Base-by-base conservation (phyloP, 2,329 filamentous ascomycete genomes). In the Nectriaceae sp. region DNA sequence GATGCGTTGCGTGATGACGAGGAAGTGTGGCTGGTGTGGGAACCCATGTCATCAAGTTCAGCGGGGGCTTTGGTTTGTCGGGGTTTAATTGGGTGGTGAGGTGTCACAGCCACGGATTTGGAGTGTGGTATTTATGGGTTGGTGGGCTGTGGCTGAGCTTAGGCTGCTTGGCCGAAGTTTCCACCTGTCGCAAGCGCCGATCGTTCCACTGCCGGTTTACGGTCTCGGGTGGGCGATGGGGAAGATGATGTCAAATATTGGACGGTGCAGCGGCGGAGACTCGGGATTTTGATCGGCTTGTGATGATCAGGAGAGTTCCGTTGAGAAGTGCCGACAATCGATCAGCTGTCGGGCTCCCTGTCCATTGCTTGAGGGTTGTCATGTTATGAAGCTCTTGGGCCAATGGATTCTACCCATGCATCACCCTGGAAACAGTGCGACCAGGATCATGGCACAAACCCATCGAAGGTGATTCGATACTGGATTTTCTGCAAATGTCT, bases 1-100 rank as follows among this genome's bases (percentile, higher is more conserved):
- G 29, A 35, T 24, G 45, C 37, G 44, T 35, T 46, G 44, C 6
- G 24, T 48, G 50, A 60, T 58, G 57, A 59, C 43, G 46, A 44
- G 20, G 36, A 20, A 43, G 41, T 53, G 57, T 55, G 57, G 55
- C 55, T 59, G 40, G 33, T 54, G 49, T 29, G 31, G 45, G 13
- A 35, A 37, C 5, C 16, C n/a, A 36, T 18, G 33, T 10, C 33
- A 6, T 36, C 33, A 36, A 36, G n/a, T n/a, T n/a, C n/a, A n/a
- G n/a, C n/a, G n/a, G n/a, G n/a, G n/a, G n/a, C n/a, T n/a, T n/a
- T n/a, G n/a, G n/a, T n/a, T n/a, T n/a, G n/a, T 31, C 8, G 26
- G 15, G 8, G 26, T 15, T 8, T 15, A 15, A 31, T 31, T 31
- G 26, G 26, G 8, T 8, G 26, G 26, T 31, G 26, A 31, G 15